Conservation (phyloP, 1,139 yeast species). For the Taphrina populina region DNA sequence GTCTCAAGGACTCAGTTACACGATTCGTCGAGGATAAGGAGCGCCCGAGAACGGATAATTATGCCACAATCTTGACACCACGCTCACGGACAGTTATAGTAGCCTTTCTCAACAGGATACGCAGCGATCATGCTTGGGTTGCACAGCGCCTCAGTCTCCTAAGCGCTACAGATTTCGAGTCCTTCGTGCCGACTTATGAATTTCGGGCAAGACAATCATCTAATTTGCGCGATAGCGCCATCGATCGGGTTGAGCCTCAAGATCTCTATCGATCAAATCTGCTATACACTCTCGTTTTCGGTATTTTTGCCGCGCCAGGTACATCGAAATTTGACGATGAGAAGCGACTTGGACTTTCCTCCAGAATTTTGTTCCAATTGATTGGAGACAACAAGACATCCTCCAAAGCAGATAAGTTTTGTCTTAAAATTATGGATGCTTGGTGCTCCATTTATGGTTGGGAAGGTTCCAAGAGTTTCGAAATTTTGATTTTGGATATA, state of each 20-base stretch:
- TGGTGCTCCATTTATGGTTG: conserved; percentile 21
- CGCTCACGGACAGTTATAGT: neutral
- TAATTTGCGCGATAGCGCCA: neutral
- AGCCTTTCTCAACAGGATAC: neutral
- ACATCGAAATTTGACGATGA: conserved; percentile 9
- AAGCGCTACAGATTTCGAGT: neutral
- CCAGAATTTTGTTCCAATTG: conserved; percentile 2
- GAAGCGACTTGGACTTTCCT: neutral
- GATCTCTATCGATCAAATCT: conserved; percentile 3
- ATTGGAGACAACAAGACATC: conserved; percentile 16
- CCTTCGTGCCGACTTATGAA: neutral
- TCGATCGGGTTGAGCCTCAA: neutral
- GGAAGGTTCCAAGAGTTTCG: conserved; percentile 15
- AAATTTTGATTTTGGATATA: conserved; percentile 19
- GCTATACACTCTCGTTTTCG: conserved; percentile 4
- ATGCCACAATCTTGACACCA: neutral
- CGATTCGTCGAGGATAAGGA: conserved; percentile 2
- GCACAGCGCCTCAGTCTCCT: conserved; percentile 6
- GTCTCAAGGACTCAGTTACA: neutral
- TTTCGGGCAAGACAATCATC: neutral
- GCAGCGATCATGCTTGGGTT: conserved; percentile 15
- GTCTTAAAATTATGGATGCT: conserved; percentile 18
- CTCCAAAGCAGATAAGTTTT: conserved; percentile 6
- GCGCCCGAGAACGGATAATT: neutral
- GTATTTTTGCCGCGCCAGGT: conserved; percentile 13